Evolutionary conservation across 345 rosid genomes (phyloP), one percentile per base, ranked within the genome.

Genomic region (Syzygium aqueum): DNA sequence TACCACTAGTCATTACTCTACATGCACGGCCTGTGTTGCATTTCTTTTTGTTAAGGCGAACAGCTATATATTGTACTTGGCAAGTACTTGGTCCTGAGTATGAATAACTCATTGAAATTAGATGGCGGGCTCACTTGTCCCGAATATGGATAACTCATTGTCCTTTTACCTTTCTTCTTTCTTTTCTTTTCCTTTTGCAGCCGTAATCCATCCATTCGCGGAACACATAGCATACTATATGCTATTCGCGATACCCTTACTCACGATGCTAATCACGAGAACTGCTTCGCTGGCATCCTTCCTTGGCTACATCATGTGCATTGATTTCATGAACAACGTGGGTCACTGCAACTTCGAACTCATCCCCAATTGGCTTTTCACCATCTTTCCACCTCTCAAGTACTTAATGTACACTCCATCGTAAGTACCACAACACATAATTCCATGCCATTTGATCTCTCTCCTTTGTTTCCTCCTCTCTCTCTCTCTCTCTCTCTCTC

Each of bases 341-440:
- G 96, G 96, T 3, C 95, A 94, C 86, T 94, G 96, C 88, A 94
- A 93, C 90, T 94, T 94, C 33, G 96, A 94, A 89, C 37, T 92
- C 84, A 33, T 92, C 51, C 96, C 96, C 0, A 88, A 84, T 3
- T 88, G 89, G 84, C 67, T 91, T 84, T 94, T 94, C 89, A 50
- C 91, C 19, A 11, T 85, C 30, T 91, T 93, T 43, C 95, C 95
- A 1, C 94, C 90, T 3, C 93, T 94, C 90, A 94, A 92, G 89
- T 91, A 88, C 84, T 80, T 94, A 67, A 86, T 92, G 91, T 93
- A 94, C 86, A 93, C 96, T 2, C 94, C 96, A 10, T 91, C 96
- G 94, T 94, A 90, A 89, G 94, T 85, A 13, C 77, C 27, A 84
- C 80, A 43, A 61, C 23, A 67, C 78, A 2, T 21, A 25, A 25